A percentile compares a stretch with the other conserved stretches of the same genome.
Evolutionary conservation across 2,329 filamentous ascomycete species (phyloP).

Genomic region (Aspergillus sp.): DNA sequence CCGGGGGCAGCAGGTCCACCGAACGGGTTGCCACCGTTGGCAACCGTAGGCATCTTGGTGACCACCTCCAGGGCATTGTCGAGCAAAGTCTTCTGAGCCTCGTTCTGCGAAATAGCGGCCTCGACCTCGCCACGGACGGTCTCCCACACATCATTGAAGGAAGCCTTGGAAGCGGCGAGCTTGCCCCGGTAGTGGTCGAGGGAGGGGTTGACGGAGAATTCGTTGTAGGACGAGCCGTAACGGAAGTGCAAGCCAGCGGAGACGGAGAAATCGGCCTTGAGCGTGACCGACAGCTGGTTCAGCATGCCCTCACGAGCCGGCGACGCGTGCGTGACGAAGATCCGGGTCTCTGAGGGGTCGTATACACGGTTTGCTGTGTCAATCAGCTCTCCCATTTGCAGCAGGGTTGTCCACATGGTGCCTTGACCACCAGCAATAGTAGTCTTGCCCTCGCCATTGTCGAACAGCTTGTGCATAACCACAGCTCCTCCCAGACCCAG

Average conservation of each 20-base stretch:
- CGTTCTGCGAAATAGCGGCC: conserved; percentile 88
- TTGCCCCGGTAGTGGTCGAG: conserved; percentile 98
- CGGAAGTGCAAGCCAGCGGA: conserved; percentile 97
- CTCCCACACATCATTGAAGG: conserved; percentile 99
- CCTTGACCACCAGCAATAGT: conserved; percentile 98
- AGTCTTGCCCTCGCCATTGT: conserved; percentile 95
- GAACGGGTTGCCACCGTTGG: conserved; percentile 95
- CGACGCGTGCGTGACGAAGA: conserved; percentile 96
- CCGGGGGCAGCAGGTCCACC: conserved; percentile 77
- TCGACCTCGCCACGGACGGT: conserved; percentile 96
- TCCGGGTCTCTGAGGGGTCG: conserved; percentile 93
- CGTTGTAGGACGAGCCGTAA: conserved; percentile 98
- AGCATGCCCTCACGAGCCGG: conserved; percentile 93
- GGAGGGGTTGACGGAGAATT: conserved; percentile 98
- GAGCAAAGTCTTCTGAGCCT: conserved; percentile 87
- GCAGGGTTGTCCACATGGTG: conserved; percentile 98
- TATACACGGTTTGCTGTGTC: conserved; percentile 98
- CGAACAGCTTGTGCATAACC: conserved; percentile 99
- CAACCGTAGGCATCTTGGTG: conserved; percentile 96
- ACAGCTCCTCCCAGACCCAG: conserved; percentile 93
- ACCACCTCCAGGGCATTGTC: conserved; percentile 90
- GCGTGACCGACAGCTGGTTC: conserved; percentile 94
- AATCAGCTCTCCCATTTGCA: conserved; percentile 97
- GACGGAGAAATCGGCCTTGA: conserved; percentile 98
- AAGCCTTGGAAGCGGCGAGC: conserved; percentile 94